Evolutionary conservation across 805 yeast genomes (phyloP).

Genomic region (Sungouiella thailandica): DNA sequence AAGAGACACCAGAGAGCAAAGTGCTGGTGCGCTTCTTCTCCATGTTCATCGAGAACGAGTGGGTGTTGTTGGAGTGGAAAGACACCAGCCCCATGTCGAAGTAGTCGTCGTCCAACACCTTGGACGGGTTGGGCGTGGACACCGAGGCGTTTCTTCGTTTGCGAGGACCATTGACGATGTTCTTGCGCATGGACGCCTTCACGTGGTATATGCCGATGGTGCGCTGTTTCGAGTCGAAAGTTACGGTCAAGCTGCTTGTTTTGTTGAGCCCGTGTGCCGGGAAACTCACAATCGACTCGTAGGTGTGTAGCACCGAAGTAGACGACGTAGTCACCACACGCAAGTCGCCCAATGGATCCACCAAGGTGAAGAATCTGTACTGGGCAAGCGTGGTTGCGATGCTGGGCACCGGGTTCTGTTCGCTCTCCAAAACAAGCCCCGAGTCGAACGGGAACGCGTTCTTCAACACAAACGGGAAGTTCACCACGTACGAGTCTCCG

Average conservation of each 20-base stretch:
- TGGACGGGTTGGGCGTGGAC: conserved; percentile 40
- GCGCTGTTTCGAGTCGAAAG: conserved; percentile 45
- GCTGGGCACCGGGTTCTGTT: too few relatives aligned
- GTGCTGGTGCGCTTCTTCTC: conserved; percentile 43
- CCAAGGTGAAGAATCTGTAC: conserved; percentile 54
- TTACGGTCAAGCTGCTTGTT: conserved; percentile 46
- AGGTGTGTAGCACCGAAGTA: conserved; percentile 54
- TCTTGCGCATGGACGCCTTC: conserved; percentile 28
- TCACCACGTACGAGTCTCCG: conserved; percentile 56
- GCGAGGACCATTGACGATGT: conserved; percentile 4
- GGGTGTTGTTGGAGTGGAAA: conserved; percentile 4
- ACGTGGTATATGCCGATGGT: conserved; percentile 52
- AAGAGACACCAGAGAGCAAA: conserved; percentile 36
- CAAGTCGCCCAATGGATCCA: conserved; percentile 71
- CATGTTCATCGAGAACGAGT: conserved; percentile 28
- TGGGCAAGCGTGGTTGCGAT: conserved; percentile 3
- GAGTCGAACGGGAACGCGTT: conserved; percentile 60
- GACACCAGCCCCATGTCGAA: conserved; percentile 6
- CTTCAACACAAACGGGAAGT: conserved; percentile 64
- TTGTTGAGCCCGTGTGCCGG: conserved; percentile 39
- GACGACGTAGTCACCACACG: conserved; percentile 70
- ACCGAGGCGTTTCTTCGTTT: conserved; percentile 25
- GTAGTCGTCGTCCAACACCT: conserved; percentile 39
- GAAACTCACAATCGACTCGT: conserved; percentile 53
- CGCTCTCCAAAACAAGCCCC: conserved; percentile 60